Evolutionary conservation across 2,329 filamentous ascomycete genomes (phyloP), one percentile per base, ranked within the genome.

Genomic region (Lasiodiplodia citricola): DNA sequence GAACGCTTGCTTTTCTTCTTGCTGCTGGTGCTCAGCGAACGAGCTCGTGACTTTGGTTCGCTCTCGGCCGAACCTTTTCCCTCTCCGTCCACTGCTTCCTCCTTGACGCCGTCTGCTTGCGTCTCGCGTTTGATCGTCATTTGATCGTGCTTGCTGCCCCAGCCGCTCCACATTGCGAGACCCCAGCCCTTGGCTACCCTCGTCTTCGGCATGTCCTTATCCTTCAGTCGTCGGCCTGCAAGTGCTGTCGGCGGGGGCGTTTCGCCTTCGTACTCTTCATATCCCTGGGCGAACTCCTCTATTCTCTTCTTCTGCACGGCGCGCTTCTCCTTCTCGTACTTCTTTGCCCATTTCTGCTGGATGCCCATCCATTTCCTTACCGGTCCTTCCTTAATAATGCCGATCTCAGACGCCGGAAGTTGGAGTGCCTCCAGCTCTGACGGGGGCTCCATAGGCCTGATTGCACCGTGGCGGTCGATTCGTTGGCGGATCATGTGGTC

Each of bases 401-500:
- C 95, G 25, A 98, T 87, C 0, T 91, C 86, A 6, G 86, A 83
- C 1, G 86, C 82, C 0, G 87, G 81, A 23, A 97, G 81, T 73
- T 89, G 81, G 80, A 97, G 72, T 72, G 92, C 86, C 0, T 87
- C 84, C 0, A 97, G 84, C 3, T 92, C 87, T 0, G 85, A 82
- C 23, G 88, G 85, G 0, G 89, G 84, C 0, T 88, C 85, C 5
- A 99, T 84, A 0, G 88, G 86, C 69, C 90, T 89, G 25, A 94
- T 90, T 14, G 86, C 85, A 5, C 96, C 96, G 75, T 95, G 89
- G 1, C 91, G 86, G 70, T 92, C 92, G 23, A 98, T 90, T 35
- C 91, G 86, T 78, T 99, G 94, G 10, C 96, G 91, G 70, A 99
- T 94, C 94, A 98, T 97, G 78, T 96, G 90, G 70, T 91, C 85